Base-by-base conservation (phyloP, 495 filamentous ascomycete genomes). In the Lepraria neglecta region DNA sequence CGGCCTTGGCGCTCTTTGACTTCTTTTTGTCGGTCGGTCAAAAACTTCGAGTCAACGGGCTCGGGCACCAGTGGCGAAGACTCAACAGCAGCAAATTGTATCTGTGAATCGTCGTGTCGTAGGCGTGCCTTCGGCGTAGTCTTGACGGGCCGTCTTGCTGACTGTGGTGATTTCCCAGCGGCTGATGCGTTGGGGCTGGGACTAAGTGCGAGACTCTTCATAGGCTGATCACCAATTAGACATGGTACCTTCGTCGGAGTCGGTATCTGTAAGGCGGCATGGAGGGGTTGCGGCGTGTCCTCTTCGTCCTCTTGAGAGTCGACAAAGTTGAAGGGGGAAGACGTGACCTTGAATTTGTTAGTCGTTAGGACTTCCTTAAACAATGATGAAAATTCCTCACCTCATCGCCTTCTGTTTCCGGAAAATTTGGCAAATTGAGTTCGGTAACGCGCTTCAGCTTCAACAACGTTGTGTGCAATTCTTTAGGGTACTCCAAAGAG, bases 1-100 rank as follows among this genome's bases (percentile, higher is more conserved):
- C 69, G 71, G 40, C 74, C 76, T 71, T 94, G 83, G 46, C 83
- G 73, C 68, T 87, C 84, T 42, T 80, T 80, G 12, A 87, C 79
- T 63, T 91, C 88, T 61, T 79, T 84, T 67, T 91, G 90, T 24
- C 81, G 84, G 51, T 89, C 86, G 0, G 89, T 94, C 43, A 92
- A 70, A 4, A 84, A 66, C 64, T 89, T 87, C 4, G 85, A 86
- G 31, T 88, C 83, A 3, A 65, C 64, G 11, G 65, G 62, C 3
- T 73, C 72, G 5, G 84, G 79, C 12, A n/a, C 57, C 5, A 69
- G 57, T 19, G 67, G 65, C n/a, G 67, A 69, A 0, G 84, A 82
- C 12, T 81, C 79, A 53, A 92, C 83, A 1, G 84, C 70, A 6
- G 84, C 81, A 65, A 92, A 94, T 48, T 89, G 77, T 38, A 92